These are phyloP conservation scores for Metschnikowia orientalis DNA, from an alignment of 805 yeast species.

Conservation along the genomic window DNA sequence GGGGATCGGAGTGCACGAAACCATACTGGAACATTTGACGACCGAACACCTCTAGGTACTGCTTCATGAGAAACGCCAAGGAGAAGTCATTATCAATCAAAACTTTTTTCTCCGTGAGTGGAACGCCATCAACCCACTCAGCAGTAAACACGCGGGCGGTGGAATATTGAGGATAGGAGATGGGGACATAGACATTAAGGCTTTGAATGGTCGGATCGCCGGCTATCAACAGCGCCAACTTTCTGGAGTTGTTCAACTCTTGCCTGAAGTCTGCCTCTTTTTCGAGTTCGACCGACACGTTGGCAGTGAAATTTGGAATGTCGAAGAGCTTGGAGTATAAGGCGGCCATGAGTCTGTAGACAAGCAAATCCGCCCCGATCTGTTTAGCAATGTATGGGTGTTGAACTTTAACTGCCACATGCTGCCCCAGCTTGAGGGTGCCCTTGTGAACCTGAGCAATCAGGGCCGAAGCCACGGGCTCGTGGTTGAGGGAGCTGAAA, in stretches of 20 bases:
- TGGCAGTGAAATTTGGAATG: constrained; percentile 55
- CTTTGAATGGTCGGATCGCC: constrained; percentile 38
- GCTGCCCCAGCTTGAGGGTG: constrained; percentile 39
- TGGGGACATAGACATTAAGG: constrained; percentile 53
- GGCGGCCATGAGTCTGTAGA: constrained; percentile 49
- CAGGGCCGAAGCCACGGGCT: constrained; percentile 71
- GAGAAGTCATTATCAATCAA: constrained; percentile 40
- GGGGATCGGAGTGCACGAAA: constrained; percentile 70
- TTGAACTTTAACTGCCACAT: constrained; percentile 65
- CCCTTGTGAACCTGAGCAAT: constrained; percentile 69
- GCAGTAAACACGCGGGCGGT: constrained; percentile 52
- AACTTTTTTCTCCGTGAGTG: constrained; percentile 44
- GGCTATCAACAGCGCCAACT: constrained; percentile 33
- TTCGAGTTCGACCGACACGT: constrained; percentile 51
- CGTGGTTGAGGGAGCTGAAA: constrained; percentile 46
- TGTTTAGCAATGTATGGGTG: constrained; percentile 61
- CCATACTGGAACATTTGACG: constrained; percentile 65
- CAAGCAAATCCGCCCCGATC: constrained; percentile 54
- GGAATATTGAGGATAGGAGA: constrained; percentile 41
- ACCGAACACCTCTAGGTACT: constrained; percentile 48
- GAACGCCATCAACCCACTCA: constrained; percentile 76
- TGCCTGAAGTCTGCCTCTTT: constrained; percentile 59
- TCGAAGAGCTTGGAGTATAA: constrained; percentile 57
- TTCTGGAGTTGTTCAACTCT: constrained; percentile 52
- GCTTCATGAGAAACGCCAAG: constrained; percentile 41